Percentiles rank a stretch among this genome's conserved stretches.
phyloP scores from a whole-genome alignment of 2,329 filamentous ascomycete species.

The Aspergillus sergii region DNA sequence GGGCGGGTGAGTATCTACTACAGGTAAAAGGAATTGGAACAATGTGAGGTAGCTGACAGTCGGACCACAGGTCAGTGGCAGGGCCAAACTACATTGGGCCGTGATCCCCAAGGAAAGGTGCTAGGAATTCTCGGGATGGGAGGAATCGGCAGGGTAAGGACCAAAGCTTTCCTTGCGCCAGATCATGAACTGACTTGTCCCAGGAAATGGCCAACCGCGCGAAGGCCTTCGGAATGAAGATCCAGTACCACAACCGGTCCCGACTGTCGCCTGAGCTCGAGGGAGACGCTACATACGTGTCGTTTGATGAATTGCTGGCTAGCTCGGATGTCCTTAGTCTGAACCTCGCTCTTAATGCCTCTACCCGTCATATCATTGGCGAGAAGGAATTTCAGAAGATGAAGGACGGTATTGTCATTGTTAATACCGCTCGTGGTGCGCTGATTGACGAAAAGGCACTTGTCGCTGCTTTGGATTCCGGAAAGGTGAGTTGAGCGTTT shows the following conservation, averaged over 20 bases:
- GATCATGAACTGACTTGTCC: background rate
- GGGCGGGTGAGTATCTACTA: conserved; percentile 36
- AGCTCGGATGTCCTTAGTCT: conserved; percentile 50
- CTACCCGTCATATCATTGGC: conserved; percentile 50
- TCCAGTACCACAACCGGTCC: conserved; percentile 51
- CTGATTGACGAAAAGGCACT: conserved; percentile 52
- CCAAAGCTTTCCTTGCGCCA: background rate
- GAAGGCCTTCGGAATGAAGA: conserved; percentile 50
- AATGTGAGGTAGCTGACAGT: conserved; percentile 6
- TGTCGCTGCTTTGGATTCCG: conserved; percentile 47
- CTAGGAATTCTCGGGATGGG: conserved; percentile 53
- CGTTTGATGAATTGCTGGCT: conserved; percentile 50
- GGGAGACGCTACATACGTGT: conserved; percentile 46
- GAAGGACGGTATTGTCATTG: conserved; percentile 49
- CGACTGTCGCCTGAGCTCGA: conserved; percentile 45
- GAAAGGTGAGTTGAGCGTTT: conserved; percentile 38
- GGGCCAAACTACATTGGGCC: conserved; percentile 45
- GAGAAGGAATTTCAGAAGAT: conserved; percentile 48
- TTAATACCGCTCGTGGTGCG: conserved; percentile 49
- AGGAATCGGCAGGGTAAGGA: conserved; percentile 48
- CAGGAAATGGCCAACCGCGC: conserved; percentile 51
- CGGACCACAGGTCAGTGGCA: conserved; percentile 40
- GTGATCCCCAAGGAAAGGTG: conserved; percentile 48
- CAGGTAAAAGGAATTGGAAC: too few species aligned
- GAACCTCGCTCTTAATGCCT: conserved; percentile 48